Evolutionary conservation across 2,329 filamentous ascomycete genomes (phyloP).

Genomic region (Clarireedia homoeocarpa): DNA sequence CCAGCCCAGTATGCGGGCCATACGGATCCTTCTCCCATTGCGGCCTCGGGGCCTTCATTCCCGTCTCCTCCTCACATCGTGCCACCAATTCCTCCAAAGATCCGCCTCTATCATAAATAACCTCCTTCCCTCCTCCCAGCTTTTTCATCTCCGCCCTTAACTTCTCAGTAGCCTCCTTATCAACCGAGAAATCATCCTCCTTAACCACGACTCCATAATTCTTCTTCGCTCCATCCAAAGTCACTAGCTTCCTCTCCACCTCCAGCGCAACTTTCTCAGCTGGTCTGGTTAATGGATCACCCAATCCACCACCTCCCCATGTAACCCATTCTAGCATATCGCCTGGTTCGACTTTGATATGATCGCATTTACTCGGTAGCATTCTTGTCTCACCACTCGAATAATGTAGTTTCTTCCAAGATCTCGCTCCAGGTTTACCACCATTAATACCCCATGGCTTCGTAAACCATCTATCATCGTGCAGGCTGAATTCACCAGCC

Average conservation of each 20-base stretch:
- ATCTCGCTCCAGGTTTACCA: not conserved
- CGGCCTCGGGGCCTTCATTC: not conserved
- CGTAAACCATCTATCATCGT: slow-evolving; percentile 6
- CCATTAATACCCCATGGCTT: slow-evolving; percentile 3
- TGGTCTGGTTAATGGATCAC: not conserved
- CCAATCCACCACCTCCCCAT: slow-evolving; percentile 1
- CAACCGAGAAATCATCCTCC: not conserved
- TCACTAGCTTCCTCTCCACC: not conserved
- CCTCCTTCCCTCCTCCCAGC: not conserved
- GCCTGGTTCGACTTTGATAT: not conserved
- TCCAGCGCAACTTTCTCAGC: slow-evolving; percentile 3
- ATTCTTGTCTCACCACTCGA: not conserved
- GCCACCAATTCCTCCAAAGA: not conserved
- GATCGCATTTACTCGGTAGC: slow-evolving; percentile 4
- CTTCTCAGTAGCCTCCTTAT: not conserved
- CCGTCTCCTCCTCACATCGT: not conserved
- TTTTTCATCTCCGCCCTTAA: not conserved
- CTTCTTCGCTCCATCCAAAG: not conserved
- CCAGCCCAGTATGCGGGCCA: not conserved
- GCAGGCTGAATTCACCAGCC: not conserved
- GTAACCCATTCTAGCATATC: slow-evolving; percentile 6
- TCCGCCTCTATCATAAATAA: not conserved
- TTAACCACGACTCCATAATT: slow-evolving; percentile 1
- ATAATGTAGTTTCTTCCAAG: not conserved
- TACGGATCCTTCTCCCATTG: slow-evolving; percentile 6